Conservation (phyloP, 371 early-diverging fungal species). For the Chytridiales sp. region DNA sequence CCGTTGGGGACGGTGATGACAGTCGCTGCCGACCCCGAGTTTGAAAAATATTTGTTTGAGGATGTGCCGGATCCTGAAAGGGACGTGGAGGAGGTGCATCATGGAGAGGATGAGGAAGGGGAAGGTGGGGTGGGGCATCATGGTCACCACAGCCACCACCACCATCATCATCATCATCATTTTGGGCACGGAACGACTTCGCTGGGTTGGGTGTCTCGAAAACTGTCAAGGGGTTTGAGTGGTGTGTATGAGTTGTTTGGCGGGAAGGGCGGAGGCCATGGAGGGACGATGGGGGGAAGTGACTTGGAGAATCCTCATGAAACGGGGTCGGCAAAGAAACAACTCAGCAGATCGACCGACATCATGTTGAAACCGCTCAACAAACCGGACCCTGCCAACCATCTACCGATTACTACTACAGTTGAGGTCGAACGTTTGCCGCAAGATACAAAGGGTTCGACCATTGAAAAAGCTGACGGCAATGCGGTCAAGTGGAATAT, state of each 20-base stretch:
- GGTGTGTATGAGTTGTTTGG: background rate
- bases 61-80: constrained; percentile 37
- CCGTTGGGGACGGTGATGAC: too few relatives aligned
- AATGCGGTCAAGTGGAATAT: too few relatives aligned
- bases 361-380: too few relatives aligned
- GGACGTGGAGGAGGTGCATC: constrained; percentile 14
- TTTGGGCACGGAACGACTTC: constrained; percentile 4
- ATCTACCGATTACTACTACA: too few relatives aligned
- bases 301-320: background rate
- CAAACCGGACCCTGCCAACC: too few relatives aligned
- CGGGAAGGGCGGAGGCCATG: background rate
- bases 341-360: too few relatives aligned
- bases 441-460: too few relatives aligned
- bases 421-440: too few relatives aligned
- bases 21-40: constrained; percentile 29
- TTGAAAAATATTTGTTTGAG: constrained; percentile 27
- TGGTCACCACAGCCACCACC: too few relatives aligned
- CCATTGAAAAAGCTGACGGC: too few relatives aligned
- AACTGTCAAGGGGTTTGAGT: background rate
- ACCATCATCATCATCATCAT: too few relatives aligned
- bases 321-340: too few relatives aligned
- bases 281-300: background rate
- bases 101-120: constrained; percentile 12
- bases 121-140: constrained; percentile 8
- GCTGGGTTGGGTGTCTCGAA: background rate